Evolutionary conservation across 2,329 filamentous ascomycete genomes (phyloP), one percentile per base, ranked within the genome.

Genomic region (Truncatella angustata): DNA sequence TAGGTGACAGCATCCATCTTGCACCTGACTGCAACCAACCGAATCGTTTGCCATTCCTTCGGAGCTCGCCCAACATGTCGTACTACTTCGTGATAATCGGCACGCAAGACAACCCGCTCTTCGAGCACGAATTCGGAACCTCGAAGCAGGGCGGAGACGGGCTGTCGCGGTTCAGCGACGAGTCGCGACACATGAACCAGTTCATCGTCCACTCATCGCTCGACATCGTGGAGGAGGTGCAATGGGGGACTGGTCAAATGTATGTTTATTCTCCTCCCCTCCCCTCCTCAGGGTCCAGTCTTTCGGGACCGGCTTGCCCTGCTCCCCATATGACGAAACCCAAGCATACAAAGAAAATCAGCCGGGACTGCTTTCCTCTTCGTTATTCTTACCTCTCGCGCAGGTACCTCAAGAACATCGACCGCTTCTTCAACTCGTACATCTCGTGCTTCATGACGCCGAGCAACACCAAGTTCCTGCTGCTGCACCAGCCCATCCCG

Each of bases 51-150:
- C n/a, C n/a, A n/a, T n/a, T n/a, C n/a, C n/a, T n/a, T n/a, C n/a
- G n/a, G n/a, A n/a, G n/a, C n/a, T n/a, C n/a, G n/a, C n/a, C n/a
- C n/a, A n/a, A n/a, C 46, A 97, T 97, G 94, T 97, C 92, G 55
- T 99, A 97, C 80, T 97, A 97, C 78, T 97, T 99, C 74, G 90
- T 90, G 67, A 96, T 99, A 62, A 85, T 99, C 70, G 94, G 92
- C 66, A 95, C 91, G 20, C 90, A 91, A 63, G 94, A 99, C 77
- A 95, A 93, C 67, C 93, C 94, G 30, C 83, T 99, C 60, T 99
- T 97, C 75, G 93, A 96, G 74, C 85, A 95, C 72, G 92, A 96
- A 68, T 99, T 99, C 70, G 94, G 94, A 63, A 97, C 93, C 35
- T 96, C 91, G 36, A 97, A 97, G 72, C 88, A 91, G 63, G 92